Conservation (phyloP, 208 protist genomes). For the Leishmania martiniquensis region DNA sequence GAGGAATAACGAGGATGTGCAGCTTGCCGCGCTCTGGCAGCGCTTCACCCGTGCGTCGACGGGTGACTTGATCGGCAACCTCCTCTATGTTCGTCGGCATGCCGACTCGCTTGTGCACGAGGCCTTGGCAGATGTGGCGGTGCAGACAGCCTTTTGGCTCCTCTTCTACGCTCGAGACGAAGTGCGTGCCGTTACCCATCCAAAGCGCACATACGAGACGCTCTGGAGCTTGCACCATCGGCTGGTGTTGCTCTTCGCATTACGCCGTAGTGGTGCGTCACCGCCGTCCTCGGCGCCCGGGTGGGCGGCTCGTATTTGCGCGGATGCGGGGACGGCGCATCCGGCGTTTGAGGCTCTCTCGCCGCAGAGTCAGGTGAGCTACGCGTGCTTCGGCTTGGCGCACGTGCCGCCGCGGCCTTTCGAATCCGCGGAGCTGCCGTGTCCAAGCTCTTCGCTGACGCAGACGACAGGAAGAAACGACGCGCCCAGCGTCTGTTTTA, state of each 20-base stretch:
- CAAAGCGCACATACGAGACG: constrained; percentile 54
- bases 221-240: constrained; percentile 51
- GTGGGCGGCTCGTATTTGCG: not conserved
- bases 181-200: constrained; percentile 73
- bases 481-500: not conserved
- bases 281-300: not conserved
- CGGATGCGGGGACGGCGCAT: not conserved
- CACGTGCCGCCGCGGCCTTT: constrained; percentile 21
- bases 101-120: constrained; percentile 30
- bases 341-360: constrained; percentile 31
- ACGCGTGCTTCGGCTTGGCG: constrained; percentile 45
- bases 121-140: constrained; percentile 49
- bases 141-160: constrained; percentile 66
- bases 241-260: constrained; percentile 23
- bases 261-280: not conserved
- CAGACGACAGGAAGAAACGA: not conserved
- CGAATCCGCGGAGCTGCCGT: not conserved
- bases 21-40: constrained; percentile 71
- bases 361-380: constrained; percentile 34
- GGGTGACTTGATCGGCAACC: constrained; percentile 50
- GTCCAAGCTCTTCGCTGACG: too few species aligned
- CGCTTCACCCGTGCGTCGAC: constrained; percentile 42
- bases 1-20: constrained; percentile 64
- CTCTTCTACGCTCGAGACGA: constrained; percentile 86
- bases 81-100: constrained; percentile 27